Conservation (phyloP, 371 early-diverging fungal species). For the Saksenaea vasiformis region DNA sequence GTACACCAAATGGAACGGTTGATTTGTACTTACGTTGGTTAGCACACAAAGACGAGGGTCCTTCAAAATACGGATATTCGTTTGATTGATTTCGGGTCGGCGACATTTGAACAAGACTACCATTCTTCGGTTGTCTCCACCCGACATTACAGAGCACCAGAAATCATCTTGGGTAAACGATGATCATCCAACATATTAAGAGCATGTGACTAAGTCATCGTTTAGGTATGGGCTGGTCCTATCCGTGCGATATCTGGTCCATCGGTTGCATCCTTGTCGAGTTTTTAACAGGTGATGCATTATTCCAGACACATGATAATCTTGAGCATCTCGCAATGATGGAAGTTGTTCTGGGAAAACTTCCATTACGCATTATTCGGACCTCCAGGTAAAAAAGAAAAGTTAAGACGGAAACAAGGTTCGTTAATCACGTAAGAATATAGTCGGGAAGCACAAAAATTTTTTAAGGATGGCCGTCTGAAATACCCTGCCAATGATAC, state of each 20-base stretch:
- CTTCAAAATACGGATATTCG: conserved; percentile 76
- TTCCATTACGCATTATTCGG: conserved; percentile 45
- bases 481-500: conserved; percentile 62
- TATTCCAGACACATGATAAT: conserved; percentile 93
- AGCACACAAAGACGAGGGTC: conserved; percentile 49
- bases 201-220: neutral
- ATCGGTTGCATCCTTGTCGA: conserved; percentile 96
- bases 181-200: neutral
- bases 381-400: conserved; percentile 37
- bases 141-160: conserved; percentile 96
- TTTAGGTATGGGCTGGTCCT: conserved; percentile 86
- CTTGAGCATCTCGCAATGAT: conserved; percentile 77
- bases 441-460: conserved; percentile 47
- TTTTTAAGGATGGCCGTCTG: conserved; percentile 47
- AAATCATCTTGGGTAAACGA: conserved; percentile 82
- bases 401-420: neutral
- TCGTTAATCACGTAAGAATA: neutral
- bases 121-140: conserved; percentile 91
- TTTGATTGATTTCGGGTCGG: conserved; percentile 96
- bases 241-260: conserved; percentile 97
- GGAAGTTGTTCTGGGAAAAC: conserved; percentile 63
- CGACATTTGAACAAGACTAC: conserved; percentile 93
- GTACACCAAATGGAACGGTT: neutral
- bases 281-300: conserved; percentile 91
- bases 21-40: neutral